Percentiles rank a stretch among this genome's conserved stretches.
These are phyloP conservation scores for Diaporthe batatas DNA, from an alignment of 2,329 filamentous ascomycete species.

Conservation along the genomic window DNA sequence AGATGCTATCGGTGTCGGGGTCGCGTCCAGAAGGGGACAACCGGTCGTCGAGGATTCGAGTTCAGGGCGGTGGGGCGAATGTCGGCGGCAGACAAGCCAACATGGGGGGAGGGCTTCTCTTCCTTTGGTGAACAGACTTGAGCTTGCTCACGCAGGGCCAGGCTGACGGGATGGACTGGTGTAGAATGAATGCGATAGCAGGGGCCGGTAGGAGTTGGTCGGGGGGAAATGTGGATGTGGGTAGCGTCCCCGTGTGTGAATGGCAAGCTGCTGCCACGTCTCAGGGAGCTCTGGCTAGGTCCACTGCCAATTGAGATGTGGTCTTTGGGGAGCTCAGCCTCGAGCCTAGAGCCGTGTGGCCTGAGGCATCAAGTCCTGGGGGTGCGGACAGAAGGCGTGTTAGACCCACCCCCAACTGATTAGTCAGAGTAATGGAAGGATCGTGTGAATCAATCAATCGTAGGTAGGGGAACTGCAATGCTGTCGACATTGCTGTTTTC, in stretches of 20 bases:
- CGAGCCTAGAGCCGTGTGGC: slow-evolving; percentile 1
- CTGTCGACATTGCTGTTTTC: background rate
- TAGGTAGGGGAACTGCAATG: background rate
- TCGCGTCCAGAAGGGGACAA: slow-evolving; percentile 1
- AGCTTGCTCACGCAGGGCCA: background rate
- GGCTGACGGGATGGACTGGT: background rate
- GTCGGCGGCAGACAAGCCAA: slow-evolving; percentile 36
- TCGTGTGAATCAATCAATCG: too few species aligned
- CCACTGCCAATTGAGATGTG: slow-evolving; percentile 41
- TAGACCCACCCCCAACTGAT: background rate
- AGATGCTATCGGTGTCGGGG: slow-evolving; percentile 24
- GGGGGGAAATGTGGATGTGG: slow-evolving; percentile 18
- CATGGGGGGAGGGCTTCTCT: slow-evolving; percentile 23
- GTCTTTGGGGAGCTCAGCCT: slow-evolving; percentile 42
- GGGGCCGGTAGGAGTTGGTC: slow-evolving; percentile 18
- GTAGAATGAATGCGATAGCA: background rate
- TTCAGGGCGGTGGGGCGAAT: slow-evolving; percentile 35
- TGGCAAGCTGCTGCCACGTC: slow-evolving; percentile 38
- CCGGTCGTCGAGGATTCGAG: slow-evolving; percentile 20
- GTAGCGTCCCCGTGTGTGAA: slow-evolving; percentile 26
- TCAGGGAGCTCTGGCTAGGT: slow-evolving; percentile 33
- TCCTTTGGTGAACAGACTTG: slow-evolving; percentile 4
- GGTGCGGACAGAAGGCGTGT: too few species aligned
- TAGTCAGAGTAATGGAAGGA: too few species aligned
- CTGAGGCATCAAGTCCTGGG: slow-evolving; percentile 36